A percentile compares a stretch with the other conserved stretches of the same genome.
These are phyloP conservation scores for Paramyrothecium roridum DNA, from an alignment of 2,329 filamentous ascomycete species.

Conservation along the genomic window DNA sequence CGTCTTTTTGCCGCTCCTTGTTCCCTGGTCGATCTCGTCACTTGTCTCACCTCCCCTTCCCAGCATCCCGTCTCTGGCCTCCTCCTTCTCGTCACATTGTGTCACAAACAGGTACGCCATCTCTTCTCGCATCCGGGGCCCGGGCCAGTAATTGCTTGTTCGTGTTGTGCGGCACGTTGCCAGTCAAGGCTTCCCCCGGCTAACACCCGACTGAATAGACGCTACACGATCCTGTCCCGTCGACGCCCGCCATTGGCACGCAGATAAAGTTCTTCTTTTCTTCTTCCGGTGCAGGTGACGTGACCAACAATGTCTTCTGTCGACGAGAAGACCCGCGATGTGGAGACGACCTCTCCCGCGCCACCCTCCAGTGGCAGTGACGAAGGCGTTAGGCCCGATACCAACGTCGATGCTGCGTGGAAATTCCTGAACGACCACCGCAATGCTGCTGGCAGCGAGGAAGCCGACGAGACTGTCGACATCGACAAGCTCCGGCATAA, in stretches of 20 bases:
- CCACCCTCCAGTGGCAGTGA: slow-evolving; percentile 4
- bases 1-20: neutral
- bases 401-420: slow-evolving; percentile 42
- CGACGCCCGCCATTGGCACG: neutral
- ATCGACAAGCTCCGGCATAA: slow-evolving; percentile 47
- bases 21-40: neutral
- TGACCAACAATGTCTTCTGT: slow-evolving; percentile 1
- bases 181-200: too few relatives aligned
- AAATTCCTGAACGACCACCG: slow-evolving; percentile 39
- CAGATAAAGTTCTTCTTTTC: neutral
- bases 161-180: neutral
- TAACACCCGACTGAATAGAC: neutral
- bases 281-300: neutral
- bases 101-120: neutral
- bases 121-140: neutral
- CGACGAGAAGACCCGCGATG: neutral
- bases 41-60: neutral
- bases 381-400: slow-evolving; percentile 6
- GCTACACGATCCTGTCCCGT: neutral
- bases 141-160: neutral
- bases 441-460: slow-evolving; percentile 27
- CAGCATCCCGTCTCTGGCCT: neutral
- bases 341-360: neutral
- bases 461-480: slow-evolving; percentile 27
- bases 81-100: neutral